phyloP scores from a whole-genome alignment of 176 grass and related monocot species.

The Sorghum bicolor region Sorghum_bicolor_NCBIv3 NC_012879.2:14196001-14196500 shows the following conservation, averaged over 20 bases:
- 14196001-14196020: background rate
- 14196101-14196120: conserved; percentile 27
- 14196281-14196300: conserved; percentile 41
- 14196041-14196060: background rate
- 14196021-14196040: background rate
- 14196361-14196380: background rate
- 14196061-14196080: conserved; percentile 22
- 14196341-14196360: conserved; percentile 31
- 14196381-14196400: background rate
- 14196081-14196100: conserved; percentile 38
- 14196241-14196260: conserved; percentile 40
- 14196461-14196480: conserved; percentile 44
- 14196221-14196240: conserved; percentile 19
- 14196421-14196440: conserved; percentile 52
- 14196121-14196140: conserved; percentile 53
- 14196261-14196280: conserved; percentile 62
- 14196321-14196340: background rate
- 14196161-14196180: conserved; percentile 54
- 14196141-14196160: conserved; percentile 26
- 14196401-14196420: conserved; percentile 25
- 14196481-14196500: conserved; percentile 34
- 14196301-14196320: conserved; percentile 53
- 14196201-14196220: conserved; percentile 49
- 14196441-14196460: conserved; percentile 31
- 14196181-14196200: conserved; percentile 46